These are phyloP conservation scores for Strobilomyces confusus DNA, from an alignment of 768 basidiomycete species.

Conservation along the genomic window DNA sequence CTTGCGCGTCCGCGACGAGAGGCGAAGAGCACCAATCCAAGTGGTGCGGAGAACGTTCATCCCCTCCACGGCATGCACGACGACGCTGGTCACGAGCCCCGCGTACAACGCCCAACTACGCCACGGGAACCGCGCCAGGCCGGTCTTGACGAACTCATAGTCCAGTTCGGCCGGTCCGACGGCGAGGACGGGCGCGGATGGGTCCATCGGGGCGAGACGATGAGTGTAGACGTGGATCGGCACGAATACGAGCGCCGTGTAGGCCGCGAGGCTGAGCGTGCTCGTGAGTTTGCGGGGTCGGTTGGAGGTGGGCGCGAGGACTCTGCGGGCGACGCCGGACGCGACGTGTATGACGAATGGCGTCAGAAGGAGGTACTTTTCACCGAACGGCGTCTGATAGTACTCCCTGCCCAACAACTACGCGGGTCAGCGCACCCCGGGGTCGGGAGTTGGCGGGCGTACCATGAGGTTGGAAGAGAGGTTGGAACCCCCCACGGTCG, in stretches of 20 bases:
- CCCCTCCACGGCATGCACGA: conserved; percentile 65
- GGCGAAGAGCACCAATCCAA: conserved; percentile 28
- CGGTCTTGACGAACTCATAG: conserved; percentile 79
- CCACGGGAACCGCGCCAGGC: conserved; percentile 57
- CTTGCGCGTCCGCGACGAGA: conserved; percentile 21
- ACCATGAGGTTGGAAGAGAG: conserved; percentile 76
- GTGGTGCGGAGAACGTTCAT: conserved; percentile 47
- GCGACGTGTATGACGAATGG: conserved; percentile 66
- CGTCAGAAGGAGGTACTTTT: conserved; percentile 61
- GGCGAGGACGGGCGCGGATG: conserved; percentile 34
- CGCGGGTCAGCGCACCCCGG: not conserved
- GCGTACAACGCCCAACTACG: conserved; percentile 60
- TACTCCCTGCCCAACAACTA: conserved; percentile 83
- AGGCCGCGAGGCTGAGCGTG: conserved; percentile 58
- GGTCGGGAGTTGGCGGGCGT: conserved; percentile 13
- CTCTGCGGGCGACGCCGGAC: conserved; percentile 55
- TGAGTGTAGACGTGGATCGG: conserved; percentile 71
- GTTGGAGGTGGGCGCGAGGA: conserved; percentile 39
- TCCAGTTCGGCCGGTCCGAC: conserved; percentile 76
- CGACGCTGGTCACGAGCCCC: conserved; percentile 52
- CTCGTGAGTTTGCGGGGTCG: conserved; percentile 36
- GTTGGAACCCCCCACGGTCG: conserved; percentile 65
- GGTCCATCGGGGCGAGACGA: conserved; percentile 49
- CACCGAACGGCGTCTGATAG: conserved; percentile 70
- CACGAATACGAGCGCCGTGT: conserved; percentile 54